phyloP scores from a whole-genome alignment of 352 stramenopile species.

The Pythium sp. region DNA sequence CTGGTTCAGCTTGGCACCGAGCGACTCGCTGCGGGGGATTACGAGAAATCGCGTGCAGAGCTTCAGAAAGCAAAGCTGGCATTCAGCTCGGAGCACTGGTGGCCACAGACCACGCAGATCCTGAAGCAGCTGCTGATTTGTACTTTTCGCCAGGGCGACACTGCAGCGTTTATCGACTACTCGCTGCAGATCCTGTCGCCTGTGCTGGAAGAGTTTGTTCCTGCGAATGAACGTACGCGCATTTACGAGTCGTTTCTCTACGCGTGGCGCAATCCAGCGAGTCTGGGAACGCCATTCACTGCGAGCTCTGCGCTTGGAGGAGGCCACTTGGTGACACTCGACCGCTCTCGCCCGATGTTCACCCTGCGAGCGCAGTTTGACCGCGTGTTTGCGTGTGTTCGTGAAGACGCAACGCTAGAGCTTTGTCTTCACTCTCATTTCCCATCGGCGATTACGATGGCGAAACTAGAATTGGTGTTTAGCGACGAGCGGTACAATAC shows the following conservation, averaged over 20 bases:
- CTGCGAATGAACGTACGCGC: conserved; percentile 42
- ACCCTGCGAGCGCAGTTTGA: conserved; percentile 55
- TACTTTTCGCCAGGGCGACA: conserved; percentile 72
- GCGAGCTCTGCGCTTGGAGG: conserved; percentile 33
- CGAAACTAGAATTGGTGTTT: conserved; percentile 70
- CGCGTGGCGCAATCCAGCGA: conserved; percentile 54
- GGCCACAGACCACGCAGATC: conserved; percentile 68
- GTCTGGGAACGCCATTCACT: conserved; percentile 39
- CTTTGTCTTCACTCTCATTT: conserved; percentile 58
- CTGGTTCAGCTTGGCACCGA: conserved; percentile 74
- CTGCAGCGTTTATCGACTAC: conserved; percentile 69
- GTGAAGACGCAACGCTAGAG: conserved; percentile 53
- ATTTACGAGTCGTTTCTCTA: conserved; percentile 60
- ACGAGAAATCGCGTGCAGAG: conserved; percentile 56
- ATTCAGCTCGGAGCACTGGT: conserved; percentile 69
- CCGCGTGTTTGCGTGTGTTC: conserved; percentile 61
- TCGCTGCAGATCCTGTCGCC: conserved; percentile 76
- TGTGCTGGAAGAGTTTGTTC: conserved; percentile 67
- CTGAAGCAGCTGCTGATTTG: conserved; percentile 74
- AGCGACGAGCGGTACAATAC: conserved; percentile 76
- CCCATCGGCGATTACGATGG: conserved; percentile 45
- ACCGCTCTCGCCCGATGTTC: conserved; percentile 54
- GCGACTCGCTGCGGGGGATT: conserved; percentile 65
- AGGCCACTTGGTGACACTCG: conserved; percentile 45
- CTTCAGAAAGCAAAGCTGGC: conserved; percentile 66